Base-by-base conservation (phyloP, 108 stramenopile species). In the Cyclostephanos tholiformis region DNA sequence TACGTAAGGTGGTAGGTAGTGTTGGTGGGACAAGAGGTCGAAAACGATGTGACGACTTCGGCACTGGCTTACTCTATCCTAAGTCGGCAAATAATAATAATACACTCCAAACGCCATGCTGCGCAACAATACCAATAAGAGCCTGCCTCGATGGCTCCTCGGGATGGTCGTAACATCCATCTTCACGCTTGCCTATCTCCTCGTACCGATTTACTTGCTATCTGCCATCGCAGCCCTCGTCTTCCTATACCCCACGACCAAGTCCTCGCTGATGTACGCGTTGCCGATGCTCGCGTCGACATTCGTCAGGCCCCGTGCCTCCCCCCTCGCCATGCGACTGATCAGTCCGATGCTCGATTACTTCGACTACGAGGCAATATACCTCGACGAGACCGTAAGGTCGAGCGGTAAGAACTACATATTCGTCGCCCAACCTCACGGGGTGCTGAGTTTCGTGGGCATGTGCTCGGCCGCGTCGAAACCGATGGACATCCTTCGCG, bases 351-450 rank as follows among this genome's bases (percentile, higher is more conserved):
- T 91, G 83, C 65, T 84, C 20, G 69, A 84, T 55, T 91, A 89
- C 69, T 91, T 91, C 66, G 88, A 88, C 69, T 91, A 76, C 68
- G 87, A 87, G 58, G 81, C 79, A 64, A 68, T 79, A 36, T 60
- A 53, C 39, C 87, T 89, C 71, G 36, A 62, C 6, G 70, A 85
- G 12, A 80, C 82, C 20, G 50, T 69, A 36, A 71, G 85, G 38
- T 60, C 76, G 19, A 48, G 59, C 13, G 81, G 79, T 4, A 73
- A 77, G 38, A 63, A 44, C 46, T 80, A 61, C 55, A 49, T 84
- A 32, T 80, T 80, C 44, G 76, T 71, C 1, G 70, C 73, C 10
- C 88, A 89, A 67, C 91, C 91, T 1, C 91, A 89, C 63, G 91
- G 91, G 0, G 84, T 89, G 3, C 36, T 86, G 50, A 76, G 53